Conservation (phyloP, 1,139 yeast species). For the Zygoascus meyerae region DNA sequence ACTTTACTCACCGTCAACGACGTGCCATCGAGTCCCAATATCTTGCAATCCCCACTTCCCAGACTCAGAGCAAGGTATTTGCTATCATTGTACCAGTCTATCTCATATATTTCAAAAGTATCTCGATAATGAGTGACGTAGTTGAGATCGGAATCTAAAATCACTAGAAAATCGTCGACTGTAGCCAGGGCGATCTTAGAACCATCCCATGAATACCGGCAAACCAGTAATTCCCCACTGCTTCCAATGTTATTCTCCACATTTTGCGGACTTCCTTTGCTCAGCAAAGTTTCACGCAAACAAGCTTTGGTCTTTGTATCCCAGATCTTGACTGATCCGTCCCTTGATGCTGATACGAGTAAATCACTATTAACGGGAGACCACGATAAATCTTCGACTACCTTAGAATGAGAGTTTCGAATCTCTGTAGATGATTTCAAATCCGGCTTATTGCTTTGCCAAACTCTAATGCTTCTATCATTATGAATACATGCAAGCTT, state of each 20-base stretch:
- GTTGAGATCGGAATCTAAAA: slow-evolving; percentile 16
- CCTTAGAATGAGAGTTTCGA: slow-evolving; percentile 35
- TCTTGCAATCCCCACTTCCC: slow-evolving; percentile 33
- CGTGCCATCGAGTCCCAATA: slow-evolving; percentile 18
- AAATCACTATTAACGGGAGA: slow-evolving; percentile 48
- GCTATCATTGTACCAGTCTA: slow-evolving; percentile 33
- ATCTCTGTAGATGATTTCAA: slow-evolving; percentile 21
- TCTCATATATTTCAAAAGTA: slow-evolving; percentile 35
- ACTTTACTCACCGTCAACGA: slow-evolving; percentile 25
- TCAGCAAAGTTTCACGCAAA: neutral
- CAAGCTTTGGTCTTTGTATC: slow-evolving; percentile 34
- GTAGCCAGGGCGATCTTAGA: slow-evolving; percentile 46
- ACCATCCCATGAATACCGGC: slow-evolving; percentile 50
- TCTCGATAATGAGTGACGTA: slow-evolving; percentile 20
- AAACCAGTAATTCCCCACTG: slow-evolving; percentile 31
- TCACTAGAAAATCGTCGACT: slow-evolving; percentile 25
- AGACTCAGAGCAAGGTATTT: slow-evolving; percentile 30
- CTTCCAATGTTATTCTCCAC: slow-evolving; percentile 27
- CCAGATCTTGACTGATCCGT: slow-evolving; percentile 52
- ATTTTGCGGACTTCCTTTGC: slow-evolving; percentile 38
- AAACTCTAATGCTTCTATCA: slow-evolving; percentile 26
- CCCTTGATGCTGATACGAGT: slow-evolving; percentile 57
- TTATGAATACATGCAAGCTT: slow-evolving; percentile 24
- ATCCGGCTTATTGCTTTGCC: slow-evolving; percentile 27
- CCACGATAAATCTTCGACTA: slow-evolving; percentile 55